Conservation (phyloP, 108 stramenopile genomes). For the Schizochytrium sp. region DNA sequence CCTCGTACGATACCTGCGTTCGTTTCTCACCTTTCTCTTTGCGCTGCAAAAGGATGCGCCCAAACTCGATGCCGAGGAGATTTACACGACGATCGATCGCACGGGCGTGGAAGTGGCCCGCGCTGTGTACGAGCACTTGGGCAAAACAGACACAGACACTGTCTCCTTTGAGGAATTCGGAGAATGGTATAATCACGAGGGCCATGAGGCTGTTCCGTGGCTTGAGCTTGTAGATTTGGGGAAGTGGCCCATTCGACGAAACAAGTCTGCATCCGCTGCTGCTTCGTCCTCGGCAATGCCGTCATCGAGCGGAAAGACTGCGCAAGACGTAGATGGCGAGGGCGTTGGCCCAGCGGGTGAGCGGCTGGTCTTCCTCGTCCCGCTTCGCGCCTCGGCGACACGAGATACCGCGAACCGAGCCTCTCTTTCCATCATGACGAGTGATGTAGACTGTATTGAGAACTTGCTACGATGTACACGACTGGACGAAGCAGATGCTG, state of each 20-base stretch:
- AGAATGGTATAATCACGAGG: constrained; percentile 83
- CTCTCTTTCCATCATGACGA: background rate
- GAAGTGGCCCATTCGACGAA: constrained; percentile 63
- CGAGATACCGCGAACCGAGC: background rate
- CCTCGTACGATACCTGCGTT: constrained; percentile 37
- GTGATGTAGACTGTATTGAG: background rate
- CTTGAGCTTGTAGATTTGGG: constrained; percentile 83
- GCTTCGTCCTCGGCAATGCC: too few relatives aligned
- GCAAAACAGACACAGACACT: background rate
- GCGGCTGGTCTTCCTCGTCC: background rate
- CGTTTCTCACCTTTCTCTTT: constrained; percentile 8
- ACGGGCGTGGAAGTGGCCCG: constrained; percentile 1
- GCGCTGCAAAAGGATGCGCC: background rate
- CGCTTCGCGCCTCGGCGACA: background rate
- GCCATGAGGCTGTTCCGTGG: constrained; percentile 81
- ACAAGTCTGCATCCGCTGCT: too few relatives aligned
- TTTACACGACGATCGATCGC: background rate
- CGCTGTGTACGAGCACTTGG: background rate
- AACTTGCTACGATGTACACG: background rate
- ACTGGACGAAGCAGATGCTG: background rate
- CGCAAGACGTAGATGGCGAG: too few relatives aligned
- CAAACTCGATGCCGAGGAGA: constrained; percentile 18
- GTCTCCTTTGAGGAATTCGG: constrained; percentile 43
- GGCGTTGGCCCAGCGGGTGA: background rate
- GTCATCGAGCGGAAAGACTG: too few relatives aligned